Evolutionary conservation across 2,329 filamentous ascomycete species (phyloP).

Genomic region (Sporothrix humicola): DNA sequence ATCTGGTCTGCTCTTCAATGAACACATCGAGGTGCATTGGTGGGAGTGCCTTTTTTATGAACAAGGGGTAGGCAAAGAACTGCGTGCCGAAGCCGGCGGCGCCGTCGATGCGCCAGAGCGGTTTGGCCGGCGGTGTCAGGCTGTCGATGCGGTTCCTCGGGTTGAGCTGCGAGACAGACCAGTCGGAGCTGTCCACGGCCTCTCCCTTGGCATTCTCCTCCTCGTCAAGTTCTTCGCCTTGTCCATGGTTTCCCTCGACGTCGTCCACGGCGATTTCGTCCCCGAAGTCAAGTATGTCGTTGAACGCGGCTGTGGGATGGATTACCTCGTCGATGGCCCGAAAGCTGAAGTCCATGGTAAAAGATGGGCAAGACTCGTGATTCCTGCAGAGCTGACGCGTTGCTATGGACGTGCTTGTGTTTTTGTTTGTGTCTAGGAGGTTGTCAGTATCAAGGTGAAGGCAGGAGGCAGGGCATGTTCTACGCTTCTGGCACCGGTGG

Average conservation of each 20-base stretch:
- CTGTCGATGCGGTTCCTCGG: constrained; percentile 67
- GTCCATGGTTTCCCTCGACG: constrained; percentile 9
- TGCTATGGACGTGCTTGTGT: too few relatives aligned
- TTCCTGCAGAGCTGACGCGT: too few relatives aligned
- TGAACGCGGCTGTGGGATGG: constrained; percentile 63
- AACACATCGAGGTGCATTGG: constrained; percentile 65
- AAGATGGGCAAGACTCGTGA: not conserved
- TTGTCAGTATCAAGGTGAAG: not conserved
- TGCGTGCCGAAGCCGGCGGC: constrained; percentile 63
- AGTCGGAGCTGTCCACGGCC: constrained; percentile 40
- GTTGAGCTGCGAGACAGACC: constrained; percentile 60
- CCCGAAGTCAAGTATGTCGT: not conserved
- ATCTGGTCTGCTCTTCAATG: constrained; percentile 54
- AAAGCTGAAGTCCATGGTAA: constrained; percentile 59
- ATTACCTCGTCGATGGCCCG: constrained; percentile 60
- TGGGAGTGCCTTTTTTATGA: constrained; percentile 48
- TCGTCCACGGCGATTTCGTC: not conserved
- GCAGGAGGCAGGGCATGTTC: too few relatives aligned
- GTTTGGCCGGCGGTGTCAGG: constrained; percentile 51
- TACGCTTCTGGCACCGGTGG: not conserved
- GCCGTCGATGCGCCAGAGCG: constrained; percentile 65
- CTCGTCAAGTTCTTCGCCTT: not conserved
- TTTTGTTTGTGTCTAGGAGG: not conserved
- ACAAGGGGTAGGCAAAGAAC: constrained; percentile 62
- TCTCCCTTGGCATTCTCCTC: not conserved